These are phyloP conservation scores for Didymella pomorum DNA, from an alignment of 2,329 filamentous ascomycete genomes.

Conservation along the genomic window DNA sequence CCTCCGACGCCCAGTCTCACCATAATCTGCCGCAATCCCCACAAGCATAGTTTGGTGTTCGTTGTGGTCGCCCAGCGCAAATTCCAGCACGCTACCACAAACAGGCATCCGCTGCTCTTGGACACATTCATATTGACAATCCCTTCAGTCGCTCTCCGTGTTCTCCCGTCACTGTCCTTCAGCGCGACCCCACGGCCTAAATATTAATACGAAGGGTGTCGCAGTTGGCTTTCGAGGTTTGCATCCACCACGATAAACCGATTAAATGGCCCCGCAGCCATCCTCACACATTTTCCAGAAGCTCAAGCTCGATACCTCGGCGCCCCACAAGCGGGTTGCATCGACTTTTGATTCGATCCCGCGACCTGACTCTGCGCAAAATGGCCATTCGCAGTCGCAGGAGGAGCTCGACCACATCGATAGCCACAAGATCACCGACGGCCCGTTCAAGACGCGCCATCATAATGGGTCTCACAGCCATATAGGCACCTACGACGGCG, in stretches of 20 bases:
- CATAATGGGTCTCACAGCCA: slow-evolving; percentile 30
- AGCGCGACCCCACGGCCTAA: slow-evolving; percentile 41
- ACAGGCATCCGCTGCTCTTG: slow-evolving; percentile 27
- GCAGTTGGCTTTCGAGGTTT: slow-evolving; percentile 38
- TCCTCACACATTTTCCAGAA: slow-evolving; percentile 54
- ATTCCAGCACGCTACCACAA: slow-evolving; percentile 18
- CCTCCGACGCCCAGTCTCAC: neutral
- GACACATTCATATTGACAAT: slow-evolving; percentile 32
- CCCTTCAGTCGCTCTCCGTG: slow-evolving; percentile 34
- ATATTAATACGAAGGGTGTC: slow-evolving; percentile 37
- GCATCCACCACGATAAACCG: slow-evolving; percentile 46
- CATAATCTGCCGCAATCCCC: slow-evolving; percentile 5
- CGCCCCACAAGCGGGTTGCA: slow-evolving; percentile 44
- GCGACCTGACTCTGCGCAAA: slow-evolving; percentile 37
- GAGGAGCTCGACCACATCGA: slow-evolving; percentile 33
- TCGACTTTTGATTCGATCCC: slow-evolving; percentile 51
- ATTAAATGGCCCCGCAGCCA: slow-evolving; percentile 51
- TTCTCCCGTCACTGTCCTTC: slow-evolving; percentile 37
- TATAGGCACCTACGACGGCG: slow-evolving; percentile 29
- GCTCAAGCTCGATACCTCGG: slow-evolving; percentile 51
- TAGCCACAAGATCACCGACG: slow-evolving; percentile 28
- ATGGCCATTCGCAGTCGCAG: slow-evolving; percentile 34
- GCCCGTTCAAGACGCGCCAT: slow-evolving; percentile 28
- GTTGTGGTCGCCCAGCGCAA: slow-evolving; percentile 1
- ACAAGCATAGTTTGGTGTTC: slow-evolving; percentile 4